Percentiles rank a stretch among this genome's conserved stretches.
Evolutionary conservation across 2,329 filamentous ascomycete species (phyloP).

Genomic region (Neofusicoccum ribis): DNA sequence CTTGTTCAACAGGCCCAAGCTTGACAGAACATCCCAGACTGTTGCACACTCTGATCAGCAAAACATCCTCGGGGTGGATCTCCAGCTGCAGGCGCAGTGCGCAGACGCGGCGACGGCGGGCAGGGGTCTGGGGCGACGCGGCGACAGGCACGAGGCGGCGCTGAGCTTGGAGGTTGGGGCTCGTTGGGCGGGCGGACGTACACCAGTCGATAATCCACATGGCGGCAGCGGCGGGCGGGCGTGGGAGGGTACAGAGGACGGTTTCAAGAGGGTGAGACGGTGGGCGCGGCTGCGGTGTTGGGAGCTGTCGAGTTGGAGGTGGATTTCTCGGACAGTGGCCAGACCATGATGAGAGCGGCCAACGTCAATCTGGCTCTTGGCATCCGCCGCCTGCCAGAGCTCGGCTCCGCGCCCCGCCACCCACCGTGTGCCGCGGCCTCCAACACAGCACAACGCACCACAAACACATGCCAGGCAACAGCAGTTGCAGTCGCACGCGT

Average conservation of each 20-base stretch:
- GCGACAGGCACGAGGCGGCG: conserved; percentile 14
- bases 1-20: conserved; percentile 88
- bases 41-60: conserved; percentile 23
- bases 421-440: neutral
- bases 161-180: neutral
- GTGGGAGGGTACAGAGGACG: neutral
- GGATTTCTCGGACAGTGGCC: conserved; percentile 14
- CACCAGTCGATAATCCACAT: conserved; percentile 97
- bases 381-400: neutral
- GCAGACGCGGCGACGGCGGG: neutral
- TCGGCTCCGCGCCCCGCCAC: conserved; percentile 13
- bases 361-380: conserved; percentile 22
- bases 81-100: conserved; percentile 2
- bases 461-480: neutral
- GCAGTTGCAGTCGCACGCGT: neutral
- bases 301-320: neutral
- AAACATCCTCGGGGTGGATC: neutral
- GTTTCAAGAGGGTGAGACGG: neutral
- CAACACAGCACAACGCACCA: neutral
- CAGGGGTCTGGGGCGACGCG: neutral
- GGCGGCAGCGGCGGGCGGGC: conserved; percentile 29
- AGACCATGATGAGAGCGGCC: conserved; percentile 16
- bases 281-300: conserved; percentile 7
- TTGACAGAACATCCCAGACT: conserved; percentile 90
- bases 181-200: conserved; percentile 1